Evolutionary conservation across 371 early-diverging fungal genomes (phyloP).

Genomic region (Sporodiniella umbellata): DNA sequence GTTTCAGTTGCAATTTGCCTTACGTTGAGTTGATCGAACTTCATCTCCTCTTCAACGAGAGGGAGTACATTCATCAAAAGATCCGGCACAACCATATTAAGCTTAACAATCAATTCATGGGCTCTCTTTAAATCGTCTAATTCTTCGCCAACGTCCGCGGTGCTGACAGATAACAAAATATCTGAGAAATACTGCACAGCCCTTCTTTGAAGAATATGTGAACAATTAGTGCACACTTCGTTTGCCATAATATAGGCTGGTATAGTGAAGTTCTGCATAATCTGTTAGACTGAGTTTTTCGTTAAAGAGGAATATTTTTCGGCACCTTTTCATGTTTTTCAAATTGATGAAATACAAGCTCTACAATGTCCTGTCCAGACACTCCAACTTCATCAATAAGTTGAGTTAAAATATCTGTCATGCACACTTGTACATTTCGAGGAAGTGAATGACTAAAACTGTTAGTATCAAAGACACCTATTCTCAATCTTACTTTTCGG

Average conservation of each 20-base stretch:
- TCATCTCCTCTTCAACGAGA: slow-evolving; percentile 91
- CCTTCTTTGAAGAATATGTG: slow-evolving; percentile 85
- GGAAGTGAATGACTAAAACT: slow-evolving; percentile 57
- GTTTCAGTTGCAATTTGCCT: slow-evolving; percentile 76
- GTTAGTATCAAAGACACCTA: slow-evolving; percentile 5
- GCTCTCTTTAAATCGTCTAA: slow-evolving; percentile 54
- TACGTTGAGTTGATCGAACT: slow-evolving; percentile 73
- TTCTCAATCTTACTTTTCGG: slow-evolving; percentile 20
- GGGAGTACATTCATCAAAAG: slow-evolving; percentile 89
- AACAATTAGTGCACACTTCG: slow-evolving; percentile 72
- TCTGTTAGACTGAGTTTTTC: background rate
- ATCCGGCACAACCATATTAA: slow-evolving; percentile 72
- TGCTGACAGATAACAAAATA: slow-evolving; percentile 57
- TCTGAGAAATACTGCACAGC: slow-evolving; percentile 86
- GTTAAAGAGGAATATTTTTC: background rate
- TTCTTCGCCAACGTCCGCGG: slow-evolving; percentile 35
- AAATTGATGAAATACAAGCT: slow-evolving; percentile 78
- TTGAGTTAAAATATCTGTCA: slow-evolving; percentile 82
- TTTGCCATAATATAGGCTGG: slow-evolving; percentile 77
- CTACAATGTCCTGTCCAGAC: slow-evolving; percentile 75
- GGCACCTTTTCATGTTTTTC: slow-evolving; percentile 58
- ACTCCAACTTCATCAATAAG: slow-evolving; percentile 73
- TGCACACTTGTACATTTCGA: slow-evolving; percentile 72
- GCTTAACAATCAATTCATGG: slow-evolving; percentile 77
- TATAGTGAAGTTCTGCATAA: slow-evolving; percentile 58